Conservation (phyloP, 495 filamentous ascomycete species). For the Tuber umbilicatum region DNA sequence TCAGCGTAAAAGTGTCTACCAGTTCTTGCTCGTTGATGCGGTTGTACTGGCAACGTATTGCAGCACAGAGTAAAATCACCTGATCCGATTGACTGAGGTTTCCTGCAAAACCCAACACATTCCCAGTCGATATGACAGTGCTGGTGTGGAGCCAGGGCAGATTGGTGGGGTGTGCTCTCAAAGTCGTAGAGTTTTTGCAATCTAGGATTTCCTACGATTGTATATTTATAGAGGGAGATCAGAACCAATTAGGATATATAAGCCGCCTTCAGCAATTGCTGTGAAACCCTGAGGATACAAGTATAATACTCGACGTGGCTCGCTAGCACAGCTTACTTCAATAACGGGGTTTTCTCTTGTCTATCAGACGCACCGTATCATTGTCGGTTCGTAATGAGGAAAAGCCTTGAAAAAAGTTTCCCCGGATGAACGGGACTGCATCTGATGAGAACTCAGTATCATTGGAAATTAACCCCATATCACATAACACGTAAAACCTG, state of each 20-base stretch:
- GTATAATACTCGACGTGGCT: not conserved
- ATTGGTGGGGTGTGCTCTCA: too few relatives aligned
- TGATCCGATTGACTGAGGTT: too few relatives aligned
- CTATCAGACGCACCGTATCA: not conserved
- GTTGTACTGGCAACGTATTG: too few relatives aligned
- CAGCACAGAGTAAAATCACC: too few relatives aligned
- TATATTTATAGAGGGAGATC: too few relatives aligned
- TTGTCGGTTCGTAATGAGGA: not conserved
- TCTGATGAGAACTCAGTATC: not conserved
- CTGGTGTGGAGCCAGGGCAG: too few relatives aligned
- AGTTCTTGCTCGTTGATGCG: too few relatives aligned
- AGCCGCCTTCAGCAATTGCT: not conserved
- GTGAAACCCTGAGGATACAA: not conserved
- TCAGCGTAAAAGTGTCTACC: too few relatives aligned
- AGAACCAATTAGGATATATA: not conserved
- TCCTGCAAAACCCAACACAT: too few relatives aligned
- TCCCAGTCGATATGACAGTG: too few relatives aligned
- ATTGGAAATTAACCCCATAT: not conserved
- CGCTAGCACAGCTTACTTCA: not conserved
- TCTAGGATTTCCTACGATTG: too few relatives aligned
- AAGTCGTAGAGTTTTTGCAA: too few relatives aligned
- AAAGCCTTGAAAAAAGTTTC: not conserved
- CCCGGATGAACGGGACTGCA: not conserved
- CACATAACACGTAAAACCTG: not conserved
- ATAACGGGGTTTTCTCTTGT: not conserved